Evolutionary conservation across 1,284 basidiomycete genomes (phyloP), one percentile per base, ranked within the genome.

Genomic region (Ustanciosporium gigantosporum): DNA sequence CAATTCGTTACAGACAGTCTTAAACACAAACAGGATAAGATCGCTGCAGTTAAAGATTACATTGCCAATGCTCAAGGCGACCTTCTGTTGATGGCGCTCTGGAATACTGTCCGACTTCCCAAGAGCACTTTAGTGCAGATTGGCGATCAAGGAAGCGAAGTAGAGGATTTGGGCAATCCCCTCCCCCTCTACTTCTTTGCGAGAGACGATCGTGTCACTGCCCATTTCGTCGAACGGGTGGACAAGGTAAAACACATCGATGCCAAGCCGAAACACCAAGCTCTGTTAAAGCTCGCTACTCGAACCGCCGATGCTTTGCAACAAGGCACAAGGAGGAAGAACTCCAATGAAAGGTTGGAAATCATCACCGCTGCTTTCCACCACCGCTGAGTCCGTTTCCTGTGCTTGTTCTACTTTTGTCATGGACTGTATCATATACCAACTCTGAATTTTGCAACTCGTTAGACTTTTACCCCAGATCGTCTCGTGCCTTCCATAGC

Each of bases 31-130:
- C 38, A 25, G n/a, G 53, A 61, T 24, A 52, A 58, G 13, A 59
- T 73, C 4, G 72, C 73, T 0, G 58, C 66, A 4, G 69, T 76
- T 6, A 60, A 74, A 22, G 74, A 77, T 32, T 73, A 72, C 37
- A 56, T 77, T 23, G 51, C 65, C 7, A 77, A 77, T 27, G 69
- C 73, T 2, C 47, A 60, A 16, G 56, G 57, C n/a, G 74, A 77
- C 55, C 49, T 77, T 15, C 19, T 77, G 13, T 50, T 77, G 15
- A 62, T 73, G 58, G 57, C 73, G 16, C 35, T 77, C 2, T 77
- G 74, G 74, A 41, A 52, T 2, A 29, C 55, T 9, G 36, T 74
- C 35, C 46, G 37, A 27, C 41, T 73, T 19, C 38, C 21, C 23
- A 25, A 39, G 11, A 37, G 36, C 21, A 22, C 17, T 16, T 38